phyloP scores from a whole-genome alignment of 1,139 yeast genomes.

The Candida glucosophila region DNA sequence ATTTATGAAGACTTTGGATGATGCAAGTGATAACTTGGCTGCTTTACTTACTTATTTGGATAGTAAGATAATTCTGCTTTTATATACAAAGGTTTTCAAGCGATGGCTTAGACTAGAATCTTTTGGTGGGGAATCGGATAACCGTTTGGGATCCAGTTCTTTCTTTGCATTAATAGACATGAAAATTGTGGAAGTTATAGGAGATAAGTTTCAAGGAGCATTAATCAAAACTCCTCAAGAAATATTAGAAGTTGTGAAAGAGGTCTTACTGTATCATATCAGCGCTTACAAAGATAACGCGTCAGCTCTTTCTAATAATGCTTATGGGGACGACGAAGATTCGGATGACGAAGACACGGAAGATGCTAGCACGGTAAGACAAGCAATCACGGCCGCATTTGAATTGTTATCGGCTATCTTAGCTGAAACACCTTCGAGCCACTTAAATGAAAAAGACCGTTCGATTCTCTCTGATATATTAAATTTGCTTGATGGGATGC shows the following conservation, averaged over 20 bases:
- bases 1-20: slow-evolving; percentile 44
- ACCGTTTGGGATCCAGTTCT: slow-evolving; percentile 36
- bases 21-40: slow-evolving; percentile 36
- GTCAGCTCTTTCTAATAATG: slow-evolving; percentile 10
- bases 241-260: slow-evolving; percentile 46
- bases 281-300: slow-evolving; percentile 2
- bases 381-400: slow-evolving; percentile 29
- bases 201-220: slow-evolving; percentile 51
- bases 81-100: slow-evolving; percentile 46
- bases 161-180: slow-evolving; percentile 51
- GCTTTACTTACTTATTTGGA: slow-evolving; percentile 43
- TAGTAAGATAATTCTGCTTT: slow-evolving; percentile 33
- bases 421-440: slow-evolving; percentile 28
- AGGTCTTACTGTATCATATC: slow-evolving; percentile 24
- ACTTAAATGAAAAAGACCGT: too few species aligned
- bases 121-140: slow-evolving; percentile 2
- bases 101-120: slow-evolving; percentile 45
- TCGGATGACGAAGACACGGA: slow-evolving; percentile 31
- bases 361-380: slow-evolving; percentile 11
- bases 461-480: too few species aligned
- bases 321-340: slow-evolving; percentile 34
- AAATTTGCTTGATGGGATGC: too few species aligned
- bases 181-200: slow-evolving; percentile 54
- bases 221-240: slow-evolving; percentile 57
- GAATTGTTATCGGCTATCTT: slow-evolving; percentile 50